Conservation (phyloP, 352 stramenopile genomes). For the Phytophthora sojae region DNA sequence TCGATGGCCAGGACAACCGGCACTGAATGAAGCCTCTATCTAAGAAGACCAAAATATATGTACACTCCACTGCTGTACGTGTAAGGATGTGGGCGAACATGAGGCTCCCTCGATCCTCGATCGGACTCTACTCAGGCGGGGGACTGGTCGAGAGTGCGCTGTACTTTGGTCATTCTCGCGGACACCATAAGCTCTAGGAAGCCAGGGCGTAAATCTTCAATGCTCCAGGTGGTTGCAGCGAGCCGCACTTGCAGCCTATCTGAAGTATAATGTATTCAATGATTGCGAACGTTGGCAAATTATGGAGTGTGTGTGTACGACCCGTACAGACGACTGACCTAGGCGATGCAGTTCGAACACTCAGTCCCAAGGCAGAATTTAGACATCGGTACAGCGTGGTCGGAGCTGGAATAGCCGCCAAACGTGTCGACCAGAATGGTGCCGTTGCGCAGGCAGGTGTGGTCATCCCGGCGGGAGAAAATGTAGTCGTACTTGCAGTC, state of each 20-base stretch:
- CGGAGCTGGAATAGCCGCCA: constrained; percentile 60
- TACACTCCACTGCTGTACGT: no score
- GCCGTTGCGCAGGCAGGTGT: constrained; percentile 51
- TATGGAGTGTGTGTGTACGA: not conserved
- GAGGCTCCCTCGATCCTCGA: no score
- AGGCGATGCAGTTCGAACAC: constrained; percentile 43
- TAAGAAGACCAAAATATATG: no score
- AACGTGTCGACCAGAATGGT: constrained; percentile 59
- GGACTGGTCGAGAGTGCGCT: no score
- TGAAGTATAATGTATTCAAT: not conserved
- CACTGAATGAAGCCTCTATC: no score
- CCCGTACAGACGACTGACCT: not conserved
- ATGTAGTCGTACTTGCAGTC: constrained; percentile 77
- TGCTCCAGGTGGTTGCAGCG: not conserved
- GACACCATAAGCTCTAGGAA: not conserved
- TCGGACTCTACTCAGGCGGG: no score
- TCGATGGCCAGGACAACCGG: no score
- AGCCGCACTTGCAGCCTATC: not conserved
- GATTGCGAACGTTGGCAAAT: not conserved
- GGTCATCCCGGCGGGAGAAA: constrained; percentile 54
- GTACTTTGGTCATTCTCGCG: not conserved
- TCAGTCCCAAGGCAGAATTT: constrained; percentile 64
- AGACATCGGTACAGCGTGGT: constrained; percentile 69
- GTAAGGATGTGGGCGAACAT: no score
- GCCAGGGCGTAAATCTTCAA: not conserved